A percentile compares a stretch with the other conserved stretches of the same genome.
These are phyloP conservation scores for Tetradesmus obliquus DNA, from an alignment of 139 green algal species.

Conservation along the genomic window DNA sequence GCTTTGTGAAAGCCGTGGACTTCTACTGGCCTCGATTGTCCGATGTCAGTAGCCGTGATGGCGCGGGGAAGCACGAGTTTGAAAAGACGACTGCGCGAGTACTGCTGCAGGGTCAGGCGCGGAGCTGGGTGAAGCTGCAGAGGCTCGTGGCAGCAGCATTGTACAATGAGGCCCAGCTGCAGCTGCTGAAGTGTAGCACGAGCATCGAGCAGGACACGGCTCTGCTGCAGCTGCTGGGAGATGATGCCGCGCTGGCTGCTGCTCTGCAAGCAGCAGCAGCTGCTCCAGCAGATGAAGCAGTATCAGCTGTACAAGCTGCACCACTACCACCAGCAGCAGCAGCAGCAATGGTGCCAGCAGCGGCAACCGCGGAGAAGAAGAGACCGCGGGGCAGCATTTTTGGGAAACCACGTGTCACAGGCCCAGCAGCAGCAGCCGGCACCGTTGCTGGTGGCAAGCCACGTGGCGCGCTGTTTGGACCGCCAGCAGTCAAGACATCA, in stretches of 20 bases:
- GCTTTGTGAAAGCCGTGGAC: too few species aligned
- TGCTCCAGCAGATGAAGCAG: neutral
- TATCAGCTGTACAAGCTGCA: too few species aligned
- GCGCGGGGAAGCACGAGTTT: too few species aligned
- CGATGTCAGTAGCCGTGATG: too few species aligned
- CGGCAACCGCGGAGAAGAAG: neutral
- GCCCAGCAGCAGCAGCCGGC: neutral
- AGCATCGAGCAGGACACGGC: neutral
- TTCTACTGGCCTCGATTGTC: too few species aligned
- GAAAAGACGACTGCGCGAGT: neutral
- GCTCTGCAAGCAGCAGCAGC: neutral
- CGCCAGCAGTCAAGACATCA: neutral
- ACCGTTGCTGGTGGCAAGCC: neutral
- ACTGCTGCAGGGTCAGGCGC: neutral
- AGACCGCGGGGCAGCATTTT: conserved; percentile 7
- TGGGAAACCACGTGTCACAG: neutral
- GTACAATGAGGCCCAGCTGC: neutral
- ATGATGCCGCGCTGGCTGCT: neutral
- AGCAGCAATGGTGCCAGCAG: neutral
- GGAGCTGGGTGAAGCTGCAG: neutral
- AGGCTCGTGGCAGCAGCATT: neutral
- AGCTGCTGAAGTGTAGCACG: neutral
- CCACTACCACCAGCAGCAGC: too few species aligned
- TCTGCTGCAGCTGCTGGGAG: conserved; percentile 4
- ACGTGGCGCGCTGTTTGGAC: neutral